Percentiles rank a stretch among this genome's conserved stretches.
These are phyloP conservation scores for Acephala macrosclerotiorum DNA, from an alignment of 2,329 filamentous ascomycete genomes.

Conservation along the genomic window DNA sequence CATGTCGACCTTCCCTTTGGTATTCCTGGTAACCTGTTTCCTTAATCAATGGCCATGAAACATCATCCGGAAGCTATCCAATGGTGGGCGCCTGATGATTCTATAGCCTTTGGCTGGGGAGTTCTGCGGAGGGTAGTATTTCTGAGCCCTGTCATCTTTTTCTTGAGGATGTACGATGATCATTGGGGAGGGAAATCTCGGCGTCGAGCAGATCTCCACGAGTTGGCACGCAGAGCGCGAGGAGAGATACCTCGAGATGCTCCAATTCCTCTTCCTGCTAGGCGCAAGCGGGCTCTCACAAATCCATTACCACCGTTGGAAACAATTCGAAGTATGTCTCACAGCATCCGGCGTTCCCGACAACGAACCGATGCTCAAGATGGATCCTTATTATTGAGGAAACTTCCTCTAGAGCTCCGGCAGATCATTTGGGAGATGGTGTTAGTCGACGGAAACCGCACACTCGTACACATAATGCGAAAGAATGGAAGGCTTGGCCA, in stretches of 20 bases:
- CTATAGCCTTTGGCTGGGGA: not conserved
- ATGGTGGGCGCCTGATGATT: not conserved
- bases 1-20: too few relatives aligned
- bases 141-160: not conserved
- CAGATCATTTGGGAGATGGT: conserved; percentile 33
- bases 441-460: conserved; percentile 23
- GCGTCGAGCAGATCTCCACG: conserved; percentile 23
- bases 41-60: not conserved
- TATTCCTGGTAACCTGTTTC: not conserved
- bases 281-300: conserved; percentile 31
- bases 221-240: conserved; percentile 21
- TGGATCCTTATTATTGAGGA: conserved; percentile 21
- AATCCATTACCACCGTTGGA: conserved; percentile 30
- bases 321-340: conserved; percentile 16
- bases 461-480: conserved; percentile 23
- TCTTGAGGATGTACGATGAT: conserved; percentile 14
- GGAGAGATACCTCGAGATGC: conserved; percentile 22
- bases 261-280: conserved; percentile 24
- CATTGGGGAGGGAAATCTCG: conserved; percentile 20
- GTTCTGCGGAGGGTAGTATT: not conserved
- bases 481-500: conserved; percentile 30
- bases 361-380: conserved; percentile 27
- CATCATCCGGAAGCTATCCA: not conserved
- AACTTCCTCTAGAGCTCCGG: conserved; percentile 32
- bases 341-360: conserved; percentile 25